Conservation (phyloP, 176 grass and related monocot species). For the Puccinellia tenuiflora region DNA sequence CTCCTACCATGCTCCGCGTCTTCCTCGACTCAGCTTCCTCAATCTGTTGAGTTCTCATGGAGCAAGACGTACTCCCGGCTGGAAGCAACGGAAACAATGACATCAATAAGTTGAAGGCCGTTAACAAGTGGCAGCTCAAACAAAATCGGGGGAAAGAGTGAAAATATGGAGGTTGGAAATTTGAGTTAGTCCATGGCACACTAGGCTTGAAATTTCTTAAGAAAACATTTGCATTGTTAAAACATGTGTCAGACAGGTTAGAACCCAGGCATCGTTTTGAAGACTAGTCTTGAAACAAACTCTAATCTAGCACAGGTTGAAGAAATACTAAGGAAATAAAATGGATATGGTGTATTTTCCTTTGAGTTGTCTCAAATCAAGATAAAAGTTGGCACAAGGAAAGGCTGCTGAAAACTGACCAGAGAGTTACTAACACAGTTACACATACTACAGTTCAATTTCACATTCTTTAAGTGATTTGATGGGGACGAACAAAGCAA, state of each 20-base stretch:
- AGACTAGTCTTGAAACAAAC: neutral
- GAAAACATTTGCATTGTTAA: neutral
- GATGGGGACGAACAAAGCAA: neutral
- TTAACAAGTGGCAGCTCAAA: neutral
- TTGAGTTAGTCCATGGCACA: neutral
- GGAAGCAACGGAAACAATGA: conserved; percentile 31
- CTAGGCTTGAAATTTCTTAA: neutral
- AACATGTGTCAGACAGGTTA: neutral
- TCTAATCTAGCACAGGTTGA: neutral
- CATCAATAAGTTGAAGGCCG: neutral
- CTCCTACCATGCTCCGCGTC: neutral
- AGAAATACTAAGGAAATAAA: neutral
- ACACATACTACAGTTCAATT: neutral
- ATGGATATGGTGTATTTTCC: neutral
- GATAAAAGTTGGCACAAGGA: neutral
- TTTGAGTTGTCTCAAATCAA: neutral
- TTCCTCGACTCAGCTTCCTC: neutral
- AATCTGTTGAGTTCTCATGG: conserved; percentile 61
- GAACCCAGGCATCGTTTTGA: neutral
- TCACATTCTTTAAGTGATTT: neutral
- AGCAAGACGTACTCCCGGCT: conserved; percentile 94
- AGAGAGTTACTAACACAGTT: neutral
- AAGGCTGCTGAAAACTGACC: neutral
- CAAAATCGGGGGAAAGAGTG: neutral
- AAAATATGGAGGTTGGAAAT: neutral